phyloP scores from a whole-genome alignment of 805 yeast genomes.

The Wickerhamiella galacta region DNA sequence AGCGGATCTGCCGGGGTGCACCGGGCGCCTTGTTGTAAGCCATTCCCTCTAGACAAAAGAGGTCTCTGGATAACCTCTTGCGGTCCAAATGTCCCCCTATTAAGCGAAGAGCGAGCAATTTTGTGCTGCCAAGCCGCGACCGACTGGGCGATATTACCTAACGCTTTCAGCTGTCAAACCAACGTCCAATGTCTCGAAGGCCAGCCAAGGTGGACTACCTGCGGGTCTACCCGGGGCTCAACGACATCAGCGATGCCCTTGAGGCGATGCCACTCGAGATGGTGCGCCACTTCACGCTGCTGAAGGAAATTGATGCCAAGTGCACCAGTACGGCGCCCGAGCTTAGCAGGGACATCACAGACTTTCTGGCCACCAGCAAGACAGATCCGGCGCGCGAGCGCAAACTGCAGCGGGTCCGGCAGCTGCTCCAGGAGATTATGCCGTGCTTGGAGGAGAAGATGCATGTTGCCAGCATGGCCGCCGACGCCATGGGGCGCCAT shows the following conservation, averaged over 20 bases:
- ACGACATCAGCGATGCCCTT: slow-evolving; percentile 78
- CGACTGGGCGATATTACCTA: too few relatives aligned
- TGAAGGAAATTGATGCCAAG: slow-evolving; percentile 91
- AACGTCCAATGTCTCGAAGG: neutral
- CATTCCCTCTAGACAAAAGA: too few relatives aligned
- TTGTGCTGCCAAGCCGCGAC: too few relatives aligned
- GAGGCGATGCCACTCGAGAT: slow-evolving; percentile 80
- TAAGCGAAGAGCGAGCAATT: too few relatives aligned
- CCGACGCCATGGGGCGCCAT: slow-evolving; percentile 56
- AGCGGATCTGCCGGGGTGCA: too few relatives aligned
- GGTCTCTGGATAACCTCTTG: too few relatives aligned
- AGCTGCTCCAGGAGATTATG: slow-evolving; percentile 45
- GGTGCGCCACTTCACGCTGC: slow-evolving; percentile 65
- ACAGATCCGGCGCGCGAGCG: slow-evolving; percentile 17
- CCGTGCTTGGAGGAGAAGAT: slow-evolving; percentile 92
- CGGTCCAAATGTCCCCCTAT: too few relatives aligned
- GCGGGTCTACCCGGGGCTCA: slow-evolving; percentile 55
- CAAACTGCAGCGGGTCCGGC: slow-evolving; percentile 24
- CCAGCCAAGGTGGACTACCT: slow-evolving; percentile 12
- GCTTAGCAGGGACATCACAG: slow-evolving; percentile 36
- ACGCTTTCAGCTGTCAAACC: too few relatives aligned
- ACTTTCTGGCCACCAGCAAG: slow-evolving; percentile 27
- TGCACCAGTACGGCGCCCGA: slow-evolving; percentile 61
- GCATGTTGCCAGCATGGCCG: slow-evolving; percentile 89
- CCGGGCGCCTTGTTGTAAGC: too few relatives aligned